Percentiles rank a stretch among this genome's conserved stretches.
Evolutionary conservation across 441 rosid genomes (phyloP).

Genomic region (Capsella rubella): DNA sequence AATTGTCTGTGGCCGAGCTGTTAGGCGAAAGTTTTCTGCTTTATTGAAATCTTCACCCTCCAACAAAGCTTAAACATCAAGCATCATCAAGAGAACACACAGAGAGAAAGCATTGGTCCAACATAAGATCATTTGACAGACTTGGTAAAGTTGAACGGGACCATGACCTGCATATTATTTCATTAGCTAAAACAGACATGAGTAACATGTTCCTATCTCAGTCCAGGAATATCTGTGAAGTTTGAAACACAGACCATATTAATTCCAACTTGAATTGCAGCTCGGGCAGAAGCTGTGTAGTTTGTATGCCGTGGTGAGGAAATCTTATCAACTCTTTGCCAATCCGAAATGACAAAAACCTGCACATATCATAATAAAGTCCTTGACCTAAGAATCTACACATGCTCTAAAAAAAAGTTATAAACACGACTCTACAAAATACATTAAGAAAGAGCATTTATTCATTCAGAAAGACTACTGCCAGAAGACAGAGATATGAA

Average conservation of each 20-base stretch:
- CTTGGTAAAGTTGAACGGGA: slow-evolving; percentile 70
- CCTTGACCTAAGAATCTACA: neutral
- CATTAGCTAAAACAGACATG: slow-evolving; percentile 26
- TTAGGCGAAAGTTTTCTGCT: slow-evolving; percentile 52
- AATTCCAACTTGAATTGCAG: slow-evolving; percentile 73
- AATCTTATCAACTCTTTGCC: slow-evolving; percentile 75
- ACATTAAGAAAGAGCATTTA: neutral
- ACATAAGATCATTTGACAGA: slow-evolving; percentile 65
- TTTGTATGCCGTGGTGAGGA: slow-evolving; percentile 61
- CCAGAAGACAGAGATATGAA: slow-evolving; percentile 24
- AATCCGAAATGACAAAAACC: slow-evolving; percentile 84
- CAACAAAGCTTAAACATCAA: slow-evolving; percentile 44
- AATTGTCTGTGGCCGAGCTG: slow-evolving; percentile 77
- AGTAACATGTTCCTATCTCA: neutral
- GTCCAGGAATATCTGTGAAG: slow-evolving; percentile 25
- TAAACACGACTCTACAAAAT: neutral
- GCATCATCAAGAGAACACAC: slow-evolving; percentile 34
- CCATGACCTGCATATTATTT: slow-evolving; percentile 64
- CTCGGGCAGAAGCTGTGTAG: slow-evolving; percentile 63
- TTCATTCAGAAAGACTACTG: slow-evolving; percentile 27
- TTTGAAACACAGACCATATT: slow-evolving; percentile 60
- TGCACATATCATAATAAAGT: slow-evolving; percentile 42
- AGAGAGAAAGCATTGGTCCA: slow-evolving; percentile 44
- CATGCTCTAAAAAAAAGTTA: neutral
- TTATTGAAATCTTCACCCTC: slow-evolving; percentile 43